Percentiles rank a stretch among this genome's conserved stretches.
phyloP scores from a whole-genome alignment of 106 monocot species.

The Dendrobium officinale region DNA sequence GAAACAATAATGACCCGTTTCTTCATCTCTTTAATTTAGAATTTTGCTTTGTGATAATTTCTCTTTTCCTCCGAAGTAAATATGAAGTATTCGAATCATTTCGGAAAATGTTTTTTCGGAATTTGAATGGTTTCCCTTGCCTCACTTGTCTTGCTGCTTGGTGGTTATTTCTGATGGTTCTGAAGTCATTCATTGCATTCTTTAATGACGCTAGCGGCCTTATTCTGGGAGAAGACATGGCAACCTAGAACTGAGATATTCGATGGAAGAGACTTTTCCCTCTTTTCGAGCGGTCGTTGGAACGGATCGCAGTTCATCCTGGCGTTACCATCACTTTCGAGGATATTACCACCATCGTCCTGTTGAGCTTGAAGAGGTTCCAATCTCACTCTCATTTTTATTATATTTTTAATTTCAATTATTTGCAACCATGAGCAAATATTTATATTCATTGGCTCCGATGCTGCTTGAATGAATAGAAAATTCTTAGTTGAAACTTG shows the following conservation, averaged over 20 bases:
- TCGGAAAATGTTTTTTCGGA: background rate
- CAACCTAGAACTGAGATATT: background rate
- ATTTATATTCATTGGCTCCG: background rate
- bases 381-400: background rate
- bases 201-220: background rate
- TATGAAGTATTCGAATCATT: background rate
- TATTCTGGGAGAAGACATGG: background rate
- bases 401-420: background rate
- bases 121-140: background rate
- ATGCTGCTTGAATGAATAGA: background rate
- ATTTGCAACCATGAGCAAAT: background rate
- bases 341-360: background rate
- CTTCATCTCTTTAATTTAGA: background rate
- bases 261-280: background rate
- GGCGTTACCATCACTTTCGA: background rate
- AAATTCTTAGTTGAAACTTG: background rate
- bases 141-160: background rate
- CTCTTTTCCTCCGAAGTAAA: background rate
- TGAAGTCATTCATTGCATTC: background rate
- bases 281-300: background rate
- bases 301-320: background rate
- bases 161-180: background rate
- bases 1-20: background rate
- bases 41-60: background rate
- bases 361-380: slow-evolving; percentile 1